Percentiles rank a stretch among this genome's conserved stretches.
These are phyloP conservation scores for Saccharomycopsis fibuligera DNA, from an alignment of 805 yeast genomes.

Conservation along the genomic window DNA sequence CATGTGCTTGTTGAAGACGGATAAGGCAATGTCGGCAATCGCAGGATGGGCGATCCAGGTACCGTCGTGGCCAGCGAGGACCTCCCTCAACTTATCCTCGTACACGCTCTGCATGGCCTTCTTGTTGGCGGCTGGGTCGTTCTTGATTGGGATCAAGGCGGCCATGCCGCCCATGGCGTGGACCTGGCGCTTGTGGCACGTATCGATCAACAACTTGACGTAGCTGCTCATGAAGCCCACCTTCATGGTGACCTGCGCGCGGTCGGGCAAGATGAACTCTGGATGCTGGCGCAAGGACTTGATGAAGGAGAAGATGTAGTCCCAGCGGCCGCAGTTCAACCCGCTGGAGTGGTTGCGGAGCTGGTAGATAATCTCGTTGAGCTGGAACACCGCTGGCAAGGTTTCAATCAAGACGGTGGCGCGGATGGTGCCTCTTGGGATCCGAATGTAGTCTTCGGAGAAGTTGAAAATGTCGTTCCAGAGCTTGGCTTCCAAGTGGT, in stretches of 20 bases:
- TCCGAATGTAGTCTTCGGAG: slow-evolving; percentile 56
- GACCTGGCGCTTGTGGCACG: slow-evolving; percentile 66
- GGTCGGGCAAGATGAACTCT: slow-evolving; percentile 60
- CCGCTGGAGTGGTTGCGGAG: slow-evolving; percentile 67
- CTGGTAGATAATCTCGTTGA: slow-evolving; percentile 73
- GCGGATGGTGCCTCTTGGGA: slow-evolving; percentile 64
- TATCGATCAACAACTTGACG: slow-evolving; percentile 57
- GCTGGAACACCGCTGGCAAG: slow-evolving; percentile 66
- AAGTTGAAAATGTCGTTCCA: slow-evolving; percentile 69
- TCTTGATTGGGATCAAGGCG: slow-evolving; percentile 69
- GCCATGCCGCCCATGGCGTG: slow-evolving; percentile 81
- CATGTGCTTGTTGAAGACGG: slow-evolving; percentile 69
- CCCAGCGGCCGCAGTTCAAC: slow-evolving; percentile 75
- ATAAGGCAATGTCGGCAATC: slow-evolving; percentile 55
- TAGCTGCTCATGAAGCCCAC: slow-evolving; percentile 66
- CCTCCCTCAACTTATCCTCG: slow-evolving; percentile 64
- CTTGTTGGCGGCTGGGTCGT: slow-evolving; percentile 52
- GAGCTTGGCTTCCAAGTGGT: slow-evolving; percentile 66
- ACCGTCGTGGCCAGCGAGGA: slow-evolving; percentile 63
- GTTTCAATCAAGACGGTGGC: slow-evolving; percentile 70
- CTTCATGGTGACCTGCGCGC: slow-evolving; percentile 61
- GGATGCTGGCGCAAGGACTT: slow-evolving; percentile 58
- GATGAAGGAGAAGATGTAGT: slow-evolving; percentile 64
- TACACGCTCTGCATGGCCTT: slow-evolving; percentile 63
- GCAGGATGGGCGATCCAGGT: slow-evolving; percentile 79